Evolutionary conservation across 1,139 yeast genomes (phyloP).

Genomic region (Diutina mesorugosa): DNA sequence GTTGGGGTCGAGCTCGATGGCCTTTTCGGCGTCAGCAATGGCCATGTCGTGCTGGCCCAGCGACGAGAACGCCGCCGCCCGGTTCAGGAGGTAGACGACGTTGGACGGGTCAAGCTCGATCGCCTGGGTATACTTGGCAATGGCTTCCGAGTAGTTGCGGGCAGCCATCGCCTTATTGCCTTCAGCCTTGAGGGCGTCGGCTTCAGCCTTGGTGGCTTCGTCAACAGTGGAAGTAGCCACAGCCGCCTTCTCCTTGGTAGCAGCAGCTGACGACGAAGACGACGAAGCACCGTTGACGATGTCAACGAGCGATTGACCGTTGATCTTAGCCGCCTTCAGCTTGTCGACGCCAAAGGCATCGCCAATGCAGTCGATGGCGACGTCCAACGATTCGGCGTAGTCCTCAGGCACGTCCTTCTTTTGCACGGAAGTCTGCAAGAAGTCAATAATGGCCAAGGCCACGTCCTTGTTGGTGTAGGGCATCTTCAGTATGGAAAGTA

Average conservation of each 20-base stretch:
- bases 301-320: constrained; percentile 37
- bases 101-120: constrained; percentile 56
- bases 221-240: constrained; percentile 26
- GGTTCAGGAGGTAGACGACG: constrained; percentile 79
- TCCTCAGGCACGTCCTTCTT: constrained; percentile 64
- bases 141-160: constrained; percentile 57
- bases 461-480: constrained; percentile 44
- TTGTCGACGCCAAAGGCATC: constrained; percentile 72
- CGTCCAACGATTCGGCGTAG: constrained; percentile 83
- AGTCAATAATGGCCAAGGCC: constrained; percentile 65
- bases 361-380: constrained; percentile 84
- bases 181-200: constrained; percentile 73
- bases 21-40: constrained; percentile 68
- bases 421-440: constrained; percentile 46
- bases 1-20: constrained; percentile 62
- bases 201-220: constrained; percentile 49
- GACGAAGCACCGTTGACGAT: constrained; percentile 18
- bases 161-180: constrained; percentile 91
- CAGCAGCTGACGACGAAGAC: not conserved
- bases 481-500: constrained; percentile 8
- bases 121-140: constrained; percentile 73
- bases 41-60: constrained; percentile 65
- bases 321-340: constrained; percentile 30
- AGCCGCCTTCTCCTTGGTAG: constrained; percentile 8
- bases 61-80: constrained; percentile 96